These are phyloP conservation scores for Phytopythium helicoides DNA, from an alignment of 352 stramenopile genomes.

Conservation along the genomic window DNA sequence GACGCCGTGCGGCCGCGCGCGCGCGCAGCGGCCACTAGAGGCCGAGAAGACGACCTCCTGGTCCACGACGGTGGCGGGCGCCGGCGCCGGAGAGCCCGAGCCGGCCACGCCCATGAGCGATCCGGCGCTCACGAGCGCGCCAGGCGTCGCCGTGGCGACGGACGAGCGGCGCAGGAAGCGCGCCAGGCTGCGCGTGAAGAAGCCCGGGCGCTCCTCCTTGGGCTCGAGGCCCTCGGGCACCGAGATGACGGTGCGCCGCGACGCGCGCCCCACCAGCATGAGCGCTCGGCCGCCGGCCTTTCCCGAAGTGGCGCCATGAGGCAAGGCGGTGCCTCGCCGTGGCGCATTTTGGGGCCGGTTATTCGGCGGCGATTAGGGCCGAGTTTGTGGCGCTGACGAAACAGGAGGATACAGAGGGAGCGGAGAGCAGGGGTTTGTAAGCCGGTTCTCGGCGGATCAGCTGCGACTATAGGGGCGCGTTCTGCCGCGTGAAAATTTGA, in stretches of 20 bases:
- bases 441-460: no score
- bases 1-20: constrained; percentile 17
- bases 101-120: not conserved
- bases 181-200: constrained; percentile 48
- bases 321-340: constrained; percentile 1
- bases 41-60: constrained; percentile 46
- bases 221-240: constrained; percentile 22
- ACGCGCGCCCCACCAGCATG: constrained; percentile 24
- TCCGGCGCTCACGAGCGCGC: constrained; percentile 12
- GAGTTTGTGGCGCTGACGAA: not conserved
- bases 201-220: constrained; percentile 26
- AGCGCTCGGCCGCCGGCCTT: not conserved
- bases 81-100: not conserved
- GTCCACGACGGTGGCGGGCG: constrained; percentile 26
- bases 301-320: constrained; percentile 1
- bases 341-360: constrained; percentile 1
- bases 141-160: constrained; percentile 17
- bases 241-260: constrained; percentile 20
- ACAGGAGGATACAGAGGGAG: no score
- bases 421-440: not conserved
- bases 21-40: not conserved
- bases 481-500: no score
- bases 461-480: no score
- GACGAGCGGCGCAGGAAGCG: constrained; percentile 50
- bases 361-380: no score